These are phyloP conservation scores for Achlya hypogyna DNA, from an alignment of 352 stramenopile genomes.

Conservation along the genomic window DNA sequence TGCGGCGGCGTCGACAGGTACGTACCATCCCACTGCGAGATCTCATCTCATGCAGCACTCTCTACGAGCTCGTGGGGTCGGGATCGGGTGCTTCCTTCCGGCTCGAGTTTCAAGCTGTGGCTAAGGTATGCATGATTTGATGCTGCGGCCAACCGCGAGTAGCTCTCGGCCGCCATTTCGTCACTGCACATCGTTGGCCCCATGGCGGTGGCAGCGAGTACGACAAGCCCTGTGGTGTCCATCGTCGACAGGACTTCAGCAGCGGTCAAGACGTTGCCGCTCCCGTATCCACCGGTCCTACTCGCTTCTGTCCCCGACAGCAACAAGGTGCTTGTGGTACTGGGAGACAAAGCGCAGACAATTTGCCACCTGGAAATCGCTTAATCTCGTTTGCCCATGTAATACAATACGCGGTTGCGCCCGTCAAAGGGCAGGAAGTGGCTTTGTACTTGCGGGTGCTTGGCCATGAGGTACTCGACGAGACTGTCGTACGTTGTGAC, in stretches of 20 bases:
- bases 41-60: background rate
- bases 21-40: background rate
- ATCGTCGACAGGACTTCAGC: background rate
- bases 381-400: background rate
- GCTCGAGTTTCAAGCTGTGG: background rate
- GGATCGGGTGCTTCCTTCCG: background rate
- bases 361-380: too few species aligned
- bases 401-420: conserved; percentile 72
- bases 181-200: background rate
- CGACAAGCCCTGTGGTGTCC: background rate
- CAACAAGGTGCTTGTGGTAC: too few species aligned
- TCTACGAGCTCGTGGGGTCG: background rate
- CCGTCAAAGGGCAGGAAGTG: conserved; percentile 66
- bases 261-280: too few species aligned
- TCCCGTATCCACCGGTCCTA: too few species aligned
- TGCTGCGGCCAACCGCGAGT: background rate
- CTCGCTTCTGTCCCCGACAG: too few species aligned
- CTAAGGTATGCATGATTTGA: background rate
- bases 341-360: too few species aligned
- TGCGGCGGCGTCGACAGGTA: conserved; percentile 11
- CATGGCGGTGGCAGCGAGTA: background rate
- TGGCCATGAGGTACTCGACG: conserved; percentile 69
- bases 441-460: conserved; percentile 46
- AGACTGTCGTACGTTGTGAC: conserved; percentile 75
- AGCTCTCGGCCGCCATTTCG: background rate